Conservation (phyloP, 2,329 filamentous ascomycete species). For the Fusarium mangiferae region DNA sequence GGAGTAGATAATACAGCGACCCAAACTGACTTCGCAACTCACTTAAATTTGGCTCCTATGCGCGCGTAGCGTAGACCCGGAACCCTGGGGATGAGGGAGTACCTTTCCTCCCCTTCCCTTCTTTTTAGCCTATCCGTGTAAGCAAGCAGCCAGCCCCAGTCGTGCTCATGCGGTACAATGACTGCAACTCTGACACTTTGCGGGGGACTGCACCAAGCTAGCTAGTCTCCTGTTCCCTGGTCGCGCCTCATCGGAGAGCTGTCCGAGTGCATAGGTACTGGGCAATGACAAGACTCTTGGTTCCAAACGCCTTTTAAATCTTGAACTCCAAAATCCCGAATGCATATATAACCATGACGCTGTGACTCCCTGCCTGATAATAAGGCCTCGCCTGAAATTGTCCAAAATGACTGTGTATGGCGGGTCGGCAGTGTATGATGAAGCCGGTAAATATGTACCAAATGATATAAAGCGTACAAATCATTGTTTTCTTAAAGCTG, state of each 20-base stretch:
- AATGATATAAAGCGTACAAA: neutral
- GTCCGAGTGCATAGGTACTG: constrained; percentile 21
- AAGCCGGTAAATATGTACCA: neutral
- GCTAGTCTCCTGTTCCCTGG: constrained; percentile 9
- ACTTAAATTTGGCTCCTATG: neutral
- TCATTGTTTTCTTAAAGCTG: neutral
- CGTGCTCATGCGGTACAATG: constrained; percentile 33
- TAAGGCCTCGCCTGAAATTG: constrained; percentile 25
- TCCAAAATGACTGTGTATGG: constrained; percentile 3
- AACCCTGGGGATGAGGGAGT: constrained; percentile 17
- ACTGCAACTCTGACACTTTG: constrained; percentile 41
- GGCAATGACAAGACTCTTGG: constrained; percentile 6
- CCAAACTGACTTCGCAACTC: neutral
- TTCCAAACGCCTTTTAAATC: constrained; percentile 30
- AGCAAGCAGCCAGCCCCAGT: constrained; percentile 30
- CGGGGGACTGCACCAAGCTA: constrained; percentile 34
- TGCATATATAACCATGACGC: constrained; percentile 38
- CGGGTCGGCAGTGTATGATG: neutral
- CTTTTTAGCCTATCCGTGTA: constrained; percentile 33
- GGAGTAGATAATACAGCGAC: neutral
- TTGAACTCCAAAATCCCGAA: constrained; percentile 25
- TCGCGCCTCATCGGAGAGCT: constrained; percentile 29
- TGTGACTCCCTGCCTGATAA: constrained; percentile 42
- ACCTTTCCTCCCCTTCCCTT: constrained; percentile 18
- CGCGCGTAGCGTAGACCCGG: neutral